Base-by-base conservation (phyloP, 345 rosid genomes). In the Alliaria petiolata region DNA sequence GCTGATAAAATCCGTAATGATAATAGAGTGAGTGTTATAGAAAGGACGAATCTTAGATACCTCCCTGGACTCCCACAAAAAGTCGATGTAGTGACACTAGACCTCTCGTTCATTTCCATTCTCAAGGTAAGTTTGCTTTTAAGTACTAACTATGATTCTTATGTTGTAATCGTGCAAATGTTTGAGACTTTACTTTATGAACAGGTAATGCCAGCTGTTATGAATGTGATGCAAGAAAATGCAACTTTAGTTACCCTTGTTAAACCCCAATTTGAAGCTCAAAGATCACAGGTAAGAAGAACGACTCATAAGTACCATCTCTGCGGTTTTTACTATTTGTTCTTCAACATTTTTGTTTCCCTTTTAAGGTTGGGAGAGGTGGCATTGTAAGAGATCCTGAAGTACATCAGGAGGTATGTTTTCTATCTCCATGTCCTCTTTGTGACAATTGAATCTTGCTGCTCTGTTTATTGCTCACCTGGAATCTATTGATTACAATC, bases 181-280 rank as follows among this genome's bases (percentile, higher is more conserved):
- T 22, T 49, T 4, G 6, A 30, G 45, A 28, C 30, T 55, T 58
- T 0, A 14, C 59, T 38, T n/a, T 22, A 38, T 42, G 46, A 66
- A 50, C 77, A 95, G 98, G 99, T 95, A 60, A 91, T 89, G 93
- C 97, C 97, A 72, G 92, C 96, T 15, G 84, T 91, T 43, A 82
- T 91, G 34, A 88, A 85, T 77, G 86, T 86, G 65, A 95, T 95
- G 98, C 87, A 86, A 76, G 91, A 83, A 60, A 89, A 87, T 16
- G 87, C 97, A 46, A 75, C 80, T 40, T 74, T 95, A 71, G 82
- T 95, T 30, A 88, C 93, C 56, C 70, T 88, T 56, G 92, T 91
- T 70, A 95, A 95, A 78, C 98, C 99, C 72, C 99, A 91, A 52
- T 95, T 91, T 62, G 97, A 91, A 84, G 99, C 98, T 81, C 92